phyloP scores from a whole-genome alignment of 306 rosid genomes.

The Medicago arabica region DNA sequence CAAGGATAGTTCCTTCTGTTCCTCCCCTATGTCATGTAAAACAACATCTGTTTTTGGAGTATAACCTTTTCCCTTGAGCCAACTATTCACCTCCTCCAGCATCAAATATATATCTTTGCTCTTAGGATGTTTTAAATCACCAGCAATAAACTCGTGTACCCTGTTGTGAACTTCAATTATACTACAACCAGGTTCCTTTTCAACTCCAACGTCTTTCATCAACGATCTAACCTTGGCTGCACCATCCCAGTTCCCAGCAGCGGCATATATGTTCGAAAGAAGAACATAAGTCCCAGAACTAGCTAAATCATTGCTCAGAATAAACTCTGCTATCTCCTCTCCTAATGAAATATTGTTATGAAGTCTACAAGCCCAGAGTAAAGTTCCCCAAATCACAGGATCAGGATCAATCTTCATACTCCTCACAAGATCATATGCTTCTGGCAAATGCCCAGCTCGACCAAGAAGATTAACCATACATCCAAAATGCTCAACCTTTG shows the following conservation, averaged over 20 bases:
- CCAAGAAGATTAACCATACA: slow-evolving; percentile 86
- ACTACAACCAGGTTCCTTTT: slow-evolving; percentile 91
- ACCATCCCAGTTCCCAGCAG: slow-evolving; percentile 74
- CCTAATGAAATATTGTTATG: slow-evolving; percentile 67
- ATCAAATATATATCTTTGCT: slow-evolving; percentile 66
- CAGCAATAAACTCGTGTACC: slow-evolving; percentile 83
- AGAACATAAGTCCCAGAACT: slow-evolving; percentile 81
- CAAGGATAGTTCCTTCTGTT: slow-evolving; percentile 68
- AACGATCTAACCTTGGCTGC: slow-evolving; percentile 71
- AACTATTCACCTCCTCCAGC: slow-evolving; percentile 66
- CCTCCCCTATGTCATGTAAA: slow-evolving; percentile 72
- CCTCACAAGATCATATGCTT: slow-evolving; percentile 72
- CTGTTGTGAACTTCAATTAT: slow-evolving; percentile 69
- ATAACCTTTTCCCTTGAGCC: slow-evolving; percentile 71
- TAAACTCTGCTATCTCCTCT: slow-evolving; percentile 72
- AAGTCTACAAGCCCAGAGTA: slow-evolving; percentile 83
- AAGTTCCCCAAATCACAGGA: slow-evolving; percentile 80
- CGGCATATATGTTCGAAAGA: slow-evolving; percentile 79
- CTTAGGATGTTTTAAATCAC: slow-evolving; percentile 68
- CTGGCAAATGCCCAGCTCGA: slow-evolving; percentile 70
- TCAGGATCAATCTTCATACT: slow-evolving; percentile 69
- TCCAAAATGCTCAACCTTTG: slow-evolving; percentile 79
- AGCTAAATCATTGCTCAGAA: slow-evolving; percentile 61
- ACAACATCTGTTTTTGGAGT: slow-evolving; percentile 66
- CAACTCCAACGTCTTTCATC: slow-evolving; percentile 76